Conservation (phyloP, 2,329 filamentous ascomycete species). For the Phyllosticta paracitricarpa region DNA sequence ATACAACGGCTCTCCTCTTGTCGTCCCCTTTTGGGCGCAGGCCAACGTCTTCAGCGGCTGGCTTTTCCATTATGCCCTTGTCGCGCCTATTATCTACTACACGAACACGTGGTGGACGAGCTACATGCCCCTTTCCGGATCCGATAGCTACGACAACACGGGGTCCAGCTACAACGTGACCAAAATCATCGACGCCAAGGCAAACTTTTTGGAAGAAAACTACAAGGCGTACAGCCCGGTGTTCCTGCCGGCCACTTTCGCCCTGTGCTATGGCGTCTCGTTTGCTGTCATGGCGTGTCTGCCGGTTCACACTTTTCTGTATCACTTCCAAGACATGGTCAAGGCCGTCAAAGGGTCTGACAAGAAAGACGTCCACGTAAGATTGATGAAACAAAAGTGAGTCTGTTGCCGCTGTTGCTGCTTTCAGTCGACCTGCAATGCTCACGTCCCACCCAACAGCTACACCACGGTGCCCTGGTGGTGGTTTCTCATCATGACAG, state of each 20-base stretch:
- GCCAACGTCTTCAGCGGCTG: constrained; percentile 36
- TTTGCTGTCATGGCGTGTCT: constrained; percentile 24
- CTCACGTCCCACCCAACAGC: constrained; percentile 42
- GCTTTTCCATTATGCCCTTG: constrained; percentile 25
- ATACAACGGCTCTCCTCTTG: constrained; percentile 13
- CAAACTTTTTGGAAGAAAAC: constrained; percentile 23
- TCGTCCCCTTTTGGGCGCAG: constrained; percentile 27
- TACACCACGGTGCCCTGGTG: constrained; percentile 47
- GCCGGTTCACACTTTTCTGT: constrained; percentile 27
- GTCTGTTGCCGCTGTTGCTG: constrained; percentile 31
- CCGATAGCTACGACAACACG: constrained; percentile 54
- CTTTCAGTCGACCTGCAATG: no score
- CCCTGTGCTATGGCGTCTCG: constrained; percentile 27
- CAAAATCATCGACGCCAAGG: constrained; percentile 21
- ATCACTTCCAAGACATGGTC: constrained; percentile 30
- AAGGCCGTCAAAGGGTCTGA: constrained; percentile 50
- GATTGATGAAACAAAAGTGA: constrained; percentile 16
- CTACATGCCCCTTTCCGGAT: constrained; percentile 14
- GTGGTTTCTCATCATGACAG: constrained; percentile 44
- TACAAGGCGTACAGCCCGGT: constrained; percentile 34
- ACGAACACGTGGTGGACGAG: constrained; percentile 42
- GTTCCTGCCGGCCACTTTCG: constrained; percentile 28
- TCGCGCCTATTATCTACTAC: constrained; percentile 33
- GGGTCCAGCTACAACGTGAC: constrained; percentile 54
- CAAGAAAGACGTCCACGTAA: constrained; percentile 25